A percentile compares a stretch with the other conserved stretches of the same genome.
Conservation (phyloP, 352 stramenopile species). For the Phytophthora ohioensis region DNA sequence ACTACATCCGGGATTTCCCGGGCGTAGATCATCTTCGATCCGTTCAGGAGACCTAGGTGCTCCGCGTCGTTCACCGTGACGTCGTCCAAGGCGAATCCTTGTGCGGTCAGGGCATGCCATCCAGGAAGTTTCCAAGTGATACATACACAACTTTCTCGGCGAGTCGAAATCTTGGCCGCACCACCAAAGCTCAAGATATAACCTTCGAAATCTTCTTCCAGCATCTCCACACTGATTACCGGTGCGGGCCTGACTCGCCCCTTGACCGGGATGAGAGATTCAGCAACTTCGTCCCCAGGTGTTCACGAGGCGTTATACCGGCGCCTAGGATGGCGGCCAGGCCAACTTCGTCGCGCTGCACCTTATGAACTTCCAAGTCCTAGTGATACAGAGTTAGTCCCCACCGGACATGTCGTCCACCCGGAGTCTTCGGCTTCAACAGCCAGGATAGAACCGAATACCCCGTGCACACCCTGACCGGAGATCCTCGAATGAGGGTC, state of each 20-base stretch:
- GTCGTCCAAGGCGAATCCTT: not conserved
- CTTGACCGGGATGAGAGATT: not conserved
- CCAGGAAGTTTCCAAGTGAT: too few relatives aligned
- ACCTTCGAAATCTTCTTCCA: not conserved
- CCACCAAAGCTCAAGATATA: not conserved
- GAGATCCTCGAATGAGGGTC: too few relatives aligned
- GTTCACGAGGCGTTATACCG: not conserved
- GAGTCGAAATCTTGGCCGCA: not conserved
- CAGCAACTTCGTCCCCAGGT: not conserved
- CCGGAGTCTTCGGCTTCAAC: not conserved
- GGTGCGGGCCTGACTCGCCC: not conserved
- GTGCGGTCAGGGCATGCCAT: too few relatives aligned
- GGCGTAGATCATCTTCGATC: too few relatives aligned
- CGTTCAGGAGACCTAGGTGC: not conserved
- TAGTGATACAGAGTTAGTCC: not conserved
- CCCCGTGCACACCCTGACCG: too few relatives aligned
- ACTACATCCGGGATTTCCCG: not conserved
- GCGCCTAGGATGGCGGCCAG: not conserved
- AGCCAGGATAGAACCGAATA: not conserved
- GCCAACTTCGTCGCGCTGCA: not conserved
- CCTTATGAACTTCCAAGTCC: not conserved
- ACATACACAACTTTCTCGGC: too few relatives aligned
- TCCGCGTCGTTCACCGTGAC: not conserved
- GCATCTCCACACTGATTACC: not conserved
- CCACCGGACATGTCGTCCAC: not conserved